Evolutionary conservation across 2,329 filamentous ascomycete genomes (phyloP).

Genomic region (Beauveria sp.): DNA sequence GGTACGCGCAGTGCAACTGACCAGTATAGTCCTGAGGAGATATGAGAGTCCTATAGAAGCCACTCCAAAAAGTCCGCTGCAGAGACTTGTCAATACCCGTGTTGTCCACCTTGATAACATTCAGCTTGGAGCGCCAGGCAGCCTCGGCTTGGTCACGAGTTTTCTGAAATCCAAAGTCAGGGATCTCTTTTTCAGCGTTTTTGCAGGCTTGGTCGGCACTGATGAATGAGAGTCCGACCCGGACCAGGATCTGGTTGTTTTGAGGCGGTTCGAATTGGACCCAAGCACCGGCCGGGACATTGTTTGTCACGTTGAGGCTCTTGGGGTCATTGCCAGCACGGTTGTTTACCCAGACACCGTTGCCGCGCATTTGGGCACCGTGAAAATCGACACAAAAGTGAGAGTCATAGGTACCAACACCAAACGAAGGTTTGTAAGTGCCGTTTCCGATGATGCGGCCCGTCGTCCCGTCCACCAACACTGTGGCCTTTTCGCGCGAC

Average conservation of each 20-base stretch:
- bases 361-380: constrained; percentile 43
- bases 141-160: constrained; percentile 47
- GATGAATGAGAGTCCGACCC: constrained; percentile 68
- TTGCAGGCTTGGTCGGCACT: constrained; percentile 58
- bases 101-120: constrained; percentile 48
- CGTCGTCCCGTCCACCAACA: constrained; percentile 29
- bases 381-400: constrained; percentile 56
- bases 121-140: constrained; percentile 57
- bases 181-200: constrained; percentile 63
- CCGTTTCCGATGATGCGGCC: constrained; percentile 53
- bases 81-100: constrained; percentile 46
- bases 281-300: constrained; percentile 48
- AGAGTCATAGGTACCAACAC: constrained; percentile 46
- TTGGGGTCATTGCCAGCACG: constrained; percentile 38
- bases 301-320: constrained; percentile 24
- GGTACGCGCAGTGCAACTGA: background rate
- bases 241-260: constrained; percentile 45
- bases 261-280: constrained; percentile 44
- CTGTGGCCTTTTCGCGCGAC: constrained; percentile 18
- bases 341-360: constrained; percentile 51
- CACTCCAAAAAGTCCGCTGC: constrained; percentile 63
- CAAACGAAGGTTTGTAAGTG: constrained; percentile 53
- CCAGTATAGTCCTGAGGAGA: constrained; percentile 66
- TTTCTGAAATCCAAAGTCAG: constrained; percentile 55
- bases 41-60: constrained; percentile 59